phyloP scores from a whole-genome alignment of 768 basidiomycete genomes.

The Amanita exitialis region DNA sequence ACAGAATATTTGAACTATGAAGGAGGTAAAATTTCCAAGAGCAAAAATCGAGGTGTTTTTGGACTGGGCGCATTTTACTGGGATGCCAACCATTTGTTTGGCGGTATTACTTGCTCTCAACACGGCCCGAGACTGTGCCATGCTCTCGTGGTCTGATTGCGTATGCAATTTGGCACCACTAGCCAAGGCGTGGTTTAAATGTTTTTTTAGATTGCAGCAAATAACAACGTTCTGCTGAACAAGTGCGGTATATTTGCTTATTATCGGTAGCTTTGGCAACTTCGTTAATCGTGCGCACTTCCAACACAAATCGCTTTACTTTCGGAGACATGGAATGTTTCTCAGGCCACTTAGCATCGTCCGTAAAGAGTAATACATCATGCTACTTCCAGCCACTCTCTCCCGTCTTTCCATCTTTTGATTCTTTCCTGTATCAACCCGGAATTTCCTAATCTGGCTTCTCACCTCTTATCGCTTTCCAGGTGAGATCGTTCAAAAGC shows the following conservation, averaged over 20 bases:
- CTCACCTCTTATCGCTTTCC: not conserved
- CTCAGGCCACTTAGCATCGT: not conserved
- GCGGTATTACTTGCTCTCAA: slow-evolving; percentile 91
- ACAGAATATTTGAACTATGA: slow-evolving; percentile 97
- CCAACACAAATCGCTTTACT: not conserved
- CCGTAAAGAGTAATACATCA: not conserved
- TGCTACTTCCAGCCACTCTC: not conserved
- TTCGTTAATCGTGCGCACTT: slow-evolving; percentile 80
- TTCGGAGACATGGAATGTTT: not conserved
- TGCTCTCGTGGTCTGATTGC: slow-evolving; percentile 95
- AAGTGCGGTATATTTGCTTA: slow-evolving; percentile 40
- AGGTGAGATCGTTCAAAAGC: no score
- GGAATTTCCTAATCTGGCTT: not conserved
- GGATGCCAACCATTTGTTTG: slow-evolving; percentile 90
- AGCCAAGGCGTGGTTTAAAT: slow-evolving; percentile 1
- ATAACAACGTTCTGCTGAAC: slow-evolving; percentile 90
- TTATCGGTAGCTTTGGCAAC: slow-evolving; percentile 72
- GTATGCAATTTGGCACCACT: slow-evolving; percentile 30
- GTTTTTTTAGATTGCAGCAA: slow-evolving; percentile 61
- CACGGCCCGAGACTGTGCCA: slow-evolving; percentile 87
- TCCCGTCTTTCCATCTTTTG: not conserved
- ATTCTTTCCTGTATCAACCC: not conserved
- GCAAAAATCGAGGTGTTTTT: slow-evolving; percentile 92
- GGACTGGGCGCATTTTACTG: slow-evolving; percentile 92
- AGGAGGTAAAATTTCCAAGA: slow-evolving; percentile 98